Percentiles rank a stretch among this genome's conserved stretches.
Evolutionary conservation across 2,329 filamentous ascomycete species (phyloP).

Genomic region (Pseudogymnoascus sp.): DNA sequence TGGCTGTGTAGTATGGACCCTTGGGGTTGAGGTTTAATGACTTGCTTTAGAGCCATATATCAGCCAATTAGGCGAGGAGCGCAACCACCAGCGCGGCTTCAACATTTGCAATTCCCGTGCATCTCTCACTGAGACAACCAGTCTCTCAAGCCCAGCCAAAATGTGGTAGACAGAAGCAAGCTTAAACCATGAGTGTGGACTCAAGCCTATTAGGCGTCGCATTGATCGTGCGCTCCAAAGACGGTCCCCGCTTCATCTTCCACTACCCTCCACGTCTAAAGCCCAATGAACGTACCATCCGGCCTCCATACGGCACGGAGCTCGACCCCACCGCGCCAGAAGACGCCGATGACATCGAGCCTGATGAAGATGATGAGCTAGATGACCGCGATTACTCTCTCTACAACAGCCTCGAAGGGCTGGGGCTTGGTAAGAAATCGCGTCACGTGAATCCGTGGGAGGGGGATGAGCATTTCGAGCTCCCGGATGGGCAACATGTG

Average conservation of each 20-base stretch:
- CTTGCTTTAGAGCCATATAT: background rate
- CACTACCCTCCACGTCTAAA: slow-evolving; percentile 64
- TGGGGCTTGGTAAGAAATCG: slow-evolving; percentile 14
- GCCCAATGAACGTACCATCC: slow-evolving; percentile 27
- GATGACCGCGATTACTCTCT: slow-evolving; percentile 20
- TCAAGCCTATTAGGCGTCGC: slow-evolving; percentile 38
- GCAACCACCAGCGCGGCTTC: background rate
- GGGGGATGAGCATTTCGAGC: slow-evolving; percentile 39
- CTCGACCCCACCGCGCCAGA: slow-evolving; percentile 25
- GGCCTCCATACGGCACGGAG: slow-evolving; percentile 27
- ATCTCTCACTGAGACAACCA: slow-evolving; percentile 5
- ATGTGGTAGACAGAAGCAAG: slow-evolving; percentile 14
- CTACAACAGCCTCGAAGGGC: slow-evolving; percentile 17
- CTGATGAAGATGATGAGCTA: slow-evolving; percentile 41
- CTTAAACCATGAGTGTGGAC: slow-evolving; percentile 27
- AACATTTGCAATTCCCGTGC: background rate
- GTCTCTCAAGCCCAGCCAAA: background rate
- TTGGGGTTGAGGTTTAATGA: background rate
- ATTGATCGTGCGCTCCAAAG: slow-evolving; percentile 47
- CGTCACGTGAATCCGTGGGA: slow-evolving; percentile 22
- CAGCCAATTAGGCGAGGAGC: slow-evolving; percentile 7
- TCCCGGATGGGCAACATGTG: slow-evolving; percentile 46
- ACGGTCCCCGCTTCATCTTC: slow-evolving; percentile 75
- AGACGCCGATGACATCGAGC: slow-evolving; percentile 38
- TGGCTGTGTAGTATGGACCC: background rate